Conservation (phyloP, 208 protist genomes). For the Crithidia bombi region DNA sequence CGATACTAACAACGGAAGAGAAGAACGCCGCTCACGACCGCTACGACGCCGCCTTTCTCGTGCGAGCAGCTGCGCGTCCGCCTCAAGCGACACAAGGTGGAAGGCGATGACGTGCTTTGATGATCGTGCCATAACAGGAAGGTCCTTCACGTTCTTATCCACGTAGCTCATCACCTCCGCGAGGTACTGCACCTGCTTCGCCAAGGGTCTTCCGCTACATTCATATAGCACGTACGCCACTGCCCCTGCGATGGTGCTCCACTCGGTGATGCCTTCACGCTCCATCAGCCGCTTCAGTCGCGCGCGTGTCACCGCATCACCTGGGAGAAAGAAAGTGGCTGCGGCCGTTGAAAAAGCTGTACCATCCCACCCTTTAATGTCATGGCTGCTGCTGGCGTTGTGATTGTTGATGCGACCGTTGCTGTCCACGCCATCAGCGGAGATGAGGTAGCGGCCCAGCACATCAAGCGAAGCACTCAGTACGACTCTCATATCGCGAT, state of each 20-base stretch:
- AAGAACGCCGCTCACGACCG: background rate
- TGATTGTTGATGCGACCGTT: background rate
- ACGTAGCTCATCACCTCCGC: conserved; percentile 24
- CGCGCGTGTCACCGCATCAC: conserved; percentile 2
- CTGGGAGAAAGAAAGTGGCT: background rate
- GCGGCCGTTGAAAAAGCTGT: background rate
- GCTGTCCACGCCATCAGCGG: background rate
- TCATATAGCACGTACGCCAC: conserved; percentile 35
- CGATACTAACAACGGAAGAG: background rate
- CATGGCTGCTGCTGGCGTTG: too few relatives aligned
- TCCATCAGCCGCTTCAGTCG: conserved; percentile 28
- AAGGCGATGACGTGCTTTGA: conserved; percentile 52
- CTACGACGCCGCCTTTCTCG: conserved; percentile 14
- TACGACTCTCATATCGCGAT: conserved; percentile 32
- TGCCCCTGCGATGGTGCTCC: conserved; percentile 17
- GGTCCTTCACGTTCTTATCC: conserved; percentile 15
- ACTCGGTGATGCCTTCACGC: conserved; percentile 20
- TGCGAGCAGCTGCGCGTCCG: conserved; percentile 48
- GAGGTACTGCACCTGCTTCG: conserved; percentile 25
- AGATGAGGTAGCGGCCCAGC: conserved; percentile 32
- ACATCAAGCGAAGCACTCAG: conserved; percentile 33
- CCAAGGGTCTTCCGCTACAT: conserved; percentile 11
- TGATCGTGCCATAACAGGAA: conserved; percentile 22
- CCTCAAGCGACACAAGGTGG: conserved; percentile 73
- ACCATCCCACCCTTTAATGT: too few relatives aligned